These are phyloP conservation scores for Ophiocordyceps camponoti-saundersi DNA, from an alignment of 2,329 filamentous ascomycete genomes.

Conservation along the genomic window DNA sequence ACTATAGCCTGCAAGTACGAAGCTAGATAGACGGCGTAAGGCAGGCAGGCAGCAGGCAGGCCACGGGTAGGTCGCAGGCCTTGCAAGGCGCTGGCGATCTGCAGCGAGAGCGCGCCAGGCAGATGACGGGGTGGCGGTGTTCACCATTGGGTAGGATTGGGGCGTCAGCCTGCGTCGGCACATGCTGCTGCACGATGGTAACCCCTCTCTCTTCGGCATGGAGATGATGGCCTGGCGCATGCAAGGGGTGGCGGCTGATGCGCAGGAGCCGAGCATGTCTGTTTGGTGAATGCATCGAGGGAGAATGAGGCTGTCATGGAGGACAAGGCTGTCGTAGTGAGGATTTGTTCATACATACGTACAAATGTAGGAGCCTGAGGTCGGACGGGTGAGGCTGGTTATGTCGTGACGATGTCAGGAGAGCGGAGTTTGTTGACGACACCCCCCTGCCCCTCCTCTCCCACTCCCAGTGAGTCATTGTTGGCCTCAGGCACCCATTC, in stretches of 20 bases:
- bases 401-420: too few species aligned
- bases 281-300: too few species aligned
- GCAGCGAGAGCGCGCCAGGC: not conserved
- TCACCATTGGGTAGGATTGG: not conserved
- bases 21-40: not conserved
- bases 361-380: too few species aligned
- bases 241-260: not conserved
- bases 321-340: too few species aligned
- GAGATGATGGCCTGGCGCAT: not conserved
- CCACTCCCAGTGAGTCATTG: too few species aligned
- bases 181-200: not conserved
- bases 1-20: not conserved
- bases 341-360: too few species aligned
- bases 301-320: too few species aligned
- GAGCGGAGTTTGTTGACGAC: too few species aligned
- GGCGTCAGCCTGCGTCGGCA: not conserved
- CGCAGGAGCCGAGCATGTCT: not conserved
- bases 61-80: not conserved
- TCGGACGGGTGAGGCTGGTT: too few species aligned
- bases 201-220: not conserved
- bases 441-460: too few species aligned
- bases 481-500: too few species aligned
- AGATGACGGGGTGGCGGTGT: not conserved
- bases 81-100: not conserved
- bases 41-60: not conserved